phyloP scores from a whole-genome alignment of 2,329 filamentous ascomycete genomes.

The Aspergillus pseudonomiae region DNA sequence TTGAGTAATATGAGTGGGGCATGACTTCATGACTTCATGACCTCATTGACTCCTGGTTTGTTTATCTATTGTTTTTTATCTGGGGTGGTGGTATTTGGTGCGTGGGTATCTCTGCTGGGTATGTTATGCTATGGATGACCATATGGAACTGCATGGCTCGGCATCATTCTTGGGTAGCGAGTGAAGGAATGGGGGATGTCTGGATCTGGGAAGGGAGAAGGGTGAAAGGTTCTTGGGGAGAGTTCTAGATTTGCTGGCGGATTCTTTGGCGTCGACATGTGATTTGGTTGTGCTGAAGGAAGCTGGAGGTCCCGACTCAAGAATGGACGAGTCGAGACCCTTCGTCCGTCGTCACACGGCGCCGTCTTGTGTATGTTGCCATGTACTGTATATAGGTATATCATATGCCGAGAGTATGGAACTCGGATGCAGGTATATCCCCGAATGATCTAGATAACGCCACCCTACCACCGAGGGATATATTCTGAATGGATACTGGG shows the following conservation, averaged over 20 bases:
- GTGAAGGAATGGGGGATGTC: background rate
- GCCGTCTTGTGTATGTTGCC: too few species aligned
- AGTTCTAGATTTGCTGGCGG: background rate
- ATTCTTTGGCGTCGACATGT: background rate
- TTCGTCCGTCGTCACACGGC: too few species aligned
- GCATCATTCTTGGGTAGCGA: background rate
- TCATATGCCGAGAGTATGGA: background rate
- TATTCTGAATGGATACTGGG: background rate
- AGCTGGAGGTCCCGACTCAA: too few species aligned
- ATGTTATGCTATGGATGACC: too few species aligned
- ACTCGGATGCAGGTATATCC: background rate
- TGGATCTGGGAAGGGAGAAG: background rate
- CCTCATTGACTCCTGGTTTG: background rate
- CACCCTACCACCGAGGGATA: background rate
- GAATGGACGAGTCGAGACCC: too few species aligned
- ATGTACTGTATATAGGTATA: background rate
- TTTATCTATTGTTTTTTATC: background rate
- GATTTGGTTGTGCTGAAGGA: background rate
- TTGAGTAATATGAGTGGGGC: too few species aligned
- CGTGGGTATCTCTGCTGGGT: background rate
- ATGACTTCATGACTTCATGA: background rate
- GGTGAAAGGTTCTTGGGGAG: background rate
- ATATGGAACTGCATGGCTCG: too few species aligned
- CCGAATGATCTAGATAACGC: too few species aligned
- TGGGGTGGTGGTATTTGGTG: background rate